Conservation (phyloP, 2,329 filamentous ascomycete genomes). For the Delphinella strobiligena region DNA sequence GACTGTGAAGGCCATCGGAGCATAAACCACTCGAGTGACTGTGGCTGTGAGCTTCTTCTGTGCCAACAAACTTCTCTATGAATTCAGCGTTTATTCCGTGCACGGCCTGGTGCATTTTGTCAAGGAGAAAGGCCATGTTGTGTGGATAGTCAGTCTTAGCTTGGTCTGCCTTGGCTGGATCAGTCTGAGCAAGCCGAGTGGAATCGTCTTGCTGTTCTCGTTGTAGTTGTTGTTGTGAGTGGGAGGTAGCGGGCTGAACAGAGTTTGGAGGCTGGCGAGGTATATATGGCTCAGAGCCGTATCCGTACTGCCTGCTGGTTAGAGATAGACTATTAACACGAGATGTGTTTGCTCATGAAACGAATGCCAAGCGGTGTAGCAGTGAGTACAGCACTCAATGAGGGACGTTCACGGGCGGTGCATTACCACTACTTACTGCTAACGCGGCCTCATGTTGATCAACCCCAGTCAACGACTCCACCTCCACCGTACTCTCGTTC, state of each 20-base stretch:
- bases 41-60: constrained; percentile 35
- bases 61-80: constrained; percentile 36
- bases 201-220: no score
- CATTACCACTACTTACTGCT: not conserved
- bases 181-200: no score
- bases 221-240: not conserved
- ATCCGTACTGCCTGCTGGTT: no score
- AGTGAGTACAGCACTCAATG: no score
- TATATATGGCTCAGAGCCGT: not conserved
- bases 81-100: constrained; percentile 39
- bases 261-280: not conserved
- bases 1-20: constrained; percentile 24
- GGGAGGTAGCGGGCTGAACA: not conserved
- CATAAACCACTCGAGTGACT: constrained; percentile 29
- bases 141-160: not conserved
- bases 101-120: constrained; percentile 42
- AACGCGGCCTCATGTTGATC: not conserved
- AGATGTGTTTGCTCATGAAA: not conserved
- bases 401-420: no score
- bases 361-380: not conserved
- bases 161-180: no score
- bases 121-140: constrained; percentile 34
- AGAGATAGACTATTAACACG: no score
- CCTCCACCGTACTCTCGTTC: not conserved
- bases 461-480: no score